These are phyloP conservation scores for Phaseolus coccineus DNA, from an alignment of 331 rosid genomes.

Conservation along the genomic window DNA sequence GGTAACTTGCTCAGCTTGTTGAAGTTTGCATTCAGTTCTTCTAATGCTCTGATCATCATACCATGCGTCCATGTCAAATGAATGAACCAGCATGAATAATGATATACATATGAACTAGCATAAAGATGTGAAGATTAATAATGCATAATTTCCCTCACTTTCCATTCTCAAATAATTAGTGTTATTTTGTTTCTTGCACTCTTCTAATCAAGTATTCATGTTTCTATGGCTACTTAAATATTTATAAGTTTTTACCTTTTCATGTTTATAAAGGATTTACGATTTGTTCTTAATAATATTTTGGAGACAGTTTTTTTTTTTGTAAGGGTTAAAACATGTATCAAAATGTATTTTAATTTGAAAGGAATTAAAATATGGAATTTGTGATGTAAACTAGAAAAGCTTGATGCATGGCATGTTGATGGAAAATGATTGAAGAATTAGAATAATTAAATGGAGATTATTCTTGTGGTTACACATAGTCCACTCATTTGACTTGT, in stretches of 20 bases:
- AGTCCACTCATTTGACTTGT: not conserved
- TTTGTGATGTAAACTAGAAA: not conserved
- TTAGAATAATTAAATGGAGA: not conserved
- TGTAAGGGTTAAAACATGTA: too few species aligned
- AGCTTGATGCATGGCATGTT: not conserved
- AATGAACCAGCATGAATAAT: not conserved
- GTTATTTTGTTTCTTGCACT: not conserved
- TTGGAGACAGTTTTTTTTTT: too few species aligned
- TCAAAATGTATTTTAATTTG: not conserved
- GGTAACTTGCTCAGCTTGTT: conserved; percentile 72
- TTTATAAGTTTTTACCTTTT: too few species aligned
- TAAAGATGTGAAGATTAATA: too few species aligned
- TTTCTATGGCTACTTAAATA: too few species aligned
- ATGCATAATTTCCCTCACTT: too few species aligned
- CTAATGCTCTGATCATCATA: conserved; percentile 63
- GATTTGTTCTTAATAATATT: too few species aligned
- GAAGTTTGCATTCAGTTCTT: conserved; percentile 89
- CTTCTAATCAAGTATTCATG: not conserved
- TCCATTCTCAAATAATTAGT: not conserved
- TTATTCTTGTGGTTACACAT: not conserved
- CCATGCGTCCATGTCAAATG: conserved; percentile 19
- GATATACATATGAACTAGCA: not conserved
- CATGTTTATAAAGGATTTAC: too few species aligned
- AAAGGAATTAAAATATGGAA: not conserved
- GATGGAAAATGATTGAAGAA: not conserved